These are phyloP conservation scores for Venturia effusa DNA, from an alignment of 2,329 filamentous ascomycete species.

Conservation along the genomic window DNA sequence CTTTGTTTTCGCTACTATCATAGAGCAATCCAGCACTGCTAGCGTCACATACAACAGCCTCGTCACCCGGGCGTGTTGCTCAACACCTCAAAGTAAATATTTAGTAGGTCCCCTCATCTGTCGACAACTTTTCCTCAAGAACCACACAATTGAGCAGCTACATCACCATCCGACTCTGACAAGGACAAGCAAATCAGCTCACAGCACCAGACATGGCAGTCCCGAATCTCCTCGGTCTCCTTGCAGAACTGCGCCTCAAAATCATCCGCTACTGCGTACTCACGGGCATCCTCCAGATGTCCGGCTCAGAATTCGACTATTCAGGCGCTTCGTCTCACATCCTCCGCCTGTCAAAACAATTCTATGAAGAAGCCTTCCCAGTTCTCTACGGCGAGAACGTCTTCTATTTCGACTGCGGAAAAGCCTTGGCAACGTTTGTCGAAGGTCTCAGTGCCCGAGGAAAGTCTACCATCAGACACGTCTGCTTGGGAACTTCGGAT, in stretches of 20 bases:
- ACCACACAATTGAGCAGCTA: too few species aligned
- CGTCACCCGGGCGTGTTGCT: too few species aligned
- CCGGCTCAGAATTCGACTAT: neutral
- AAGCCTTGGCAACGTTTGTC: neutral
- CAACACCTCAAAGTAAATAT: too few species aligned
- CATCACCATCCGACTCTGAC: too few species aligned
- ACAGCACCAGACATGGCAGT: neutral
- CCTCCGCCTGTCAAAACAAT: neutral
- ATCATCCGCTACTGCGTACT: neutral
- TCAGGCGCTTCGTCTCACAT: neutral
- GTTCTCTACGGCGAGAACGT: neutral
- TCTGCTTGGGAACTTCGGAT: neutral
- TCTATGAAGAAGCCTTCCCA: neutral
- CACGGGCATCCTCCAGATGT: neutral
- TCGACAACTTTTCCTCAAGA: too few species aligned
- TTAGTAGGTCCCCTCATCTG: too few species aligned
- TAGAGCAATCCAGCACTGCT: too few species aligned
- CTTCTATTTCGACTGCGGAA: neutral
- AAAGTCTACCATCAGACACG: neutral
- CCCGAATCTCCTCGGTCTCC: neutral
- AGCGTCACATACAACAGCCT: too few species aligned
- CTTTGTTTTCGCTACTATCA: too few species aligned
- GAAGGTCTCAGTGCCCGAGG: neutral
- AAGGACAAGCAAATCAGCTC: neutral
- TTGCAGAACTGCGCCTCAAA: neutral